Base-by-base conservation (phyloP, 169 alveolate genomes). In the Cyclospora cayetanensis region DNA sequence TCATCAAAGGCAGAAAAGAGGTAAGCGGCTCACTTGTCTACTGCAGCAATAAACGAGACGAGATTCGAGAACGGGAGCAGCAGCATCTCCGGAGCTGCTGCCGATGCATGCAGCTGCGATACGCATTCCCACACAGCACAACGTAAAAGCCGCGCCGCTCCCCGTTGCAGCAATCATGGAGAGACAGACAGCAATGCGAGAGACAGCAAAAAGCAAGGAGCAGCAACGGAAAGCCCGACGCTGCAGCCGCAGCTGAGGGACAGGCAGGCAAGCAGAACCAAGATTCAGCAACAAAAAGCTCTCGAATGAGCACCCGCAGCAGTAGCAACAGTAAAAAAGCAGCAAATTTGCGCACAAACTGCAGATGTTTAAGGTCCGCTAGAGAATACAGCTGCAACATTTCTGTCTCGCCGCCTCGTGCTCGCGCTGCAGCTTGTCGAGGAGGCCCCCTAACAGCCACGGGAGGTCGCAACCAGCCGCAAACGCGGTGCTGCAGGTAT, bases 401-500 rank as follows among this genome's bases (percentile, higher is more conserved):
- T 5, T 65, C 77, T 25, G 27, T 25, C 4, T 65, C 77, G 25
- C 18, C 4, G 20, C 31, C 31, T 65, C 15, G 25, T 65, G 27
- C 35, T 15, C 72, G 18, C 11, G 1, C 5, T 25, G 60, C 60
- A 12, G 25, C n/a, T 60, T 22, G 72, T n/a, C n/a, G 25, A 60
- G 11, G 72, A 22, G 35, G 72, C 72, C 25, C 35, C 72, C 11
- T 25, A 9, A 27, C 41, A n/a, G 77, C 77, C 27, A 65, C 77
- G 35, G 77, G 77, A 27, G 77, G 77, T 11, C 77, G 4, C 41
- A 65, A 22, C 77, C 77, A 65, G 0, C 41, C 41, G 4, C 37
- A 65, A 5, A 84, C 91, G 22, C 91, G 91, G 63, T 84, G 63
- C 68, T 84, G 80, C 5, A 65, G 31, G 37, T 42, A 84, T 68